Evolutionary conservation across 2,329 filamentous ascomycete genomes (phyloP), one percentile per base, ranked within the genome.

Genomic region (Neonectria hederae): DNA sequence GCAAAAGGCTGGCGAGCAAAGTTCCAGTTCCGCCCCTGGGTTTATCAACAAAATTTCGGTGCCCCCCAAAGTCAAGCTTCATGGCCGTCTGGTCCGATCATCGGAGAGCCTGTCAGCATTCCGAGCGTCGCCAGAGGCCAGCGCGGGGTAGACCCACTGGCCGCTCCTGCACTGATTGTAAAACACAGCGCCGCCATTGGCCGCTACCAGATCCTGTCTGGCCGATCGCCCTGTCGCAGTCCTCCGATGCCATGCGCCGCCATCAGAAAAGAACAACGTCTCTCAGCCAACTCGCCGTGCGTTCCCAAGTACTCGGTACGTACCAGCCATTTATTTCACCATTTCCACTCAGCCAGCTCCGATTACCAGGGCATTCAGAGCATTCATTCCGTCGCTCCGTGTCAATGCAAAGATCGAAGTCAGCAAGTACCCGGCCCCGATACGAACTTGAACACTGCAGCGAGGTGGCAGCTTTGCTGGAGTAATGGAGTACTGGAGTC

Each of bases 41-140:
- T 72, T 74, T 73, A 74, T 73, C 65, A 72, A 73, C 62, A 69
- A 73, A 70, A 69, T 60, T 72, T 66, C 63, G 65, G 48, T 64
- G 59, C 63, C 69, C 65, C 65, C 64, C 65, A 63, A 67, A 71
- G 40, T 70, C 62, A 51, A 74, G 67, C 72, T 75, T 73, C 67
- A 72, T 72, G 46, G 65, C 55, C 66, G 65, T 64, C 54, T 52
- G 64, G 63, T 75, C 74, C 74, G 74, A 76, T 76, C 51, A 76
- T 76, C 74, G 74, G 74, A 76, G 74, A 57, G 56, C 59, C 65
- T 63, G 54, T 65, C 69, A 71, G 69, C 71, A 70, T 72, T 72
- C 70, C 71, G 63, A 69, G 69, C 58, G 63, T 68, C 64, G 14
- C 58, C 46, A 72, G 65, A 69, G 68, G 68, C 68, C 69, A 72